phyloP scores from a whole-genome alignment of 2,329 filamentous ascomycete genomes.

The Pestalotiopsis sp. region DNA sequence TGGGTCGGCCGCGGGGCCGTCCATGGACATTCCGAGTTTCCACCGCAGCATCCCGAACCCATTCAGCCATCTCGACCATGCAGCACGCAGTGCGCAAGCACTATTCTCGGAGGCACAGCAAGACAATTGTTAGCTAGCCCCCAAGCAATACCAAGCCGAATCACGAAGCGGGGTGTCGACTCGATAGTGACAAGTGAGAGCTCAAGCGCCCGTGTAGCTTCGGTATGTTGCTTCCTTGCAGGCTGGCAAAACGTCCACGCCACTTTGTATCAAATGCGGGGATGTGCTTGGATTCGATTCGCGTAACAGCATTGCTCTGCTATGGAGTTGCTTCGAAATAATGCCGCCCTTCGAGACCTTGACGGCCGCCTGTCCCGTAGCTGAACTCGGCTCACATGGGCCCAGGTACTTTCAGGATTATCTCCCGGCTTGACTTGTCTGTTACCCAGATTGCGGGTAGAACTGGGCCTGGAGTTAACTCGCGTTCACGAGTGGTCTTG shows the following conservation, averaged over 20 bases:
- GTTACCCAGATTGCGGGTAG: not conserved
- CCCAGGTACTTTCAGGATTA: not conserved
- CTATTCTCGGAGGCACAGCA: not conserved
- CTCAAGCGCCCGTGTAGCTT: not conserved
- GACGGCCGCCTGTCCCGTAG: not conserved
- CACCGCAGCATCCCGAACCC: constrained; percentile 5
- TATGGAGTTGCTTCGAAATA: not conserved
- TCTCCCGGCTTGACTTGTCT: not conserved
- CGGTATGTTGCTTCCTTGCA: not conserved
- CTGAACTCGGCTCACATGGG: not conserved
- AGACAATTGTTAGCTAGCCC: not conserved
- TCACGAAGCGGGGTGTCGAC: constrained; percentile 6
- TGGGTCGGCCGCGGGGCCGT: not conserved
- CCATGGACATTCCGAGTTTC: not conserved
- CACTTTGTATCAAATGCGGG: constrained; percentile 11
- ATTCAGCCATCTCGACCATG: not conserved
- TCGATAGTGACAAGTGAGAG: not conserved
- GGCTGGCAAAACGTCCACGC: constrained; percentile 5
- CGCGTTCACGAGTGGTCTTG: not conserved
- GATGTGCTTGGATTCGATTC: constrained; percentile 7
- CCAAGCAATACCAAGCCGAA: constrained; percentile 2
- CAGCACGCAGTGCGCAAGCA: not conserved
- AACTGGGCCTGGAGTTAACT: not conserved
- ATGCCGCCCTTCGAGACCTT: not conserved
- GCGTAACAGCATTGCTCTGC: constrained; percentile 4